Evolutionary conservation across 1,284 basidiomycete species (phyloP).

Genomic region (Cystobasidium sp.): DNA sequence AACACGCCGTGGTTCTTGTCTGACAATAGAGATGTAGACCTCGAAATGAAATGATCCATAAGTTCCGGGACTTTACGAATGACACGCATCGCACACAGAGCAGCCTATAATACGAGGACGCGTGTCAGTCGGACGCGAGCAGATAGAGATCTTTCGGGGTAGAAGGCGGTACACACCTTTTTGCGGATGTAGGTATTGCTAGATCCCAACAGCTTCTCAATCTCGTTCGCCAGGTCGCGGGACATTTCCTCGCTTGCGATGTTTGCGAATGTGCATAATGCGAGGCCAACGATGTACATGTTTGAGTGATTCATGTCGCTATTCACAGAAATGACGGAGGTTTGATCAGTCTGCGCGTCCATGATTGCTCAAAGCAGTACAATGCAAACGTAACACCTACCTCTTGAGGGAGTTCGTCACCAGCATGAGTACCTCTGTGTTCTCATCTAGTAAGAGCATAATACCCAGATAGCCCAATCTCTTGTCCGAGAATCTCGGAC

Average conservation of each 20-base stretch:
- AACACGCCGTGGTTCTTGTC: conserved; percentile 98
- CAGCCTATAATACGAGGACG: too few relatives aligned
- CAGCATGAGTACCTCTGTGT: conserved; percentile 94
- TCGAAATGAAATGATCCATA: conserved; percentile 86
- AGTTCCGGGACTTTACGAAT: conserved; percentile 97
- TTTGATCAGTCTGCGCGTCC: conserved; percentile 17
- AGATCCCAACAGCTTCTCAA: conserved; percentile 95
- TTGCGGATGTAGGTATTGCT: conserved; percentile 99
- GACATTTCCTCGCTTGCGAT: conserved; percentile 99
- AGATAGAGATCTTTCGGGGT: too few relatives aligned
- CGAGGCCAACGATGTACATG: conserved; percentile 97
- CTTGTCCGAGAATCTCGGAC: conserved; percentile 84
- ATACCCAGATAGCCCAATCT: conserved; percentile 95
- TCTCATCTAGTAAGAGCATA: conserved; percentile 97
- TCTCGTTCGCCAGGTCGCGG: conserved; percentile 91
- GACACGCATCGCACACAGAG: conserved; percentile 93
- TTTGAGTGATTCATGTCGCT: conserved; percentile 99
- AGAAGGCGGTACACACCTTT: conserved; percentile 72
- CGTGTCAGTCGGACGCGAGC: too few relatives aligned
- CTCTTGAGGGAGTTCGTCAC: conserved; percentile 99
- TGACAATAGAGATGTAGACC: conserved; percentile 86
- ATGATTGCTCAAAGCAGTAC: conserved; percentile 1
- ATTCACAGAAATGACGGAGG: conserved; percentile 44
- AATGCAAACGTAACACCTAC: conserved; percentile 61
- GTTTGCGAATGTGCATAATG: conserved; percentile 97